Base-by-base conservation (phyloP, 495 filamentous ascomycete species). In the Xylaria flabelliformis region DNA sequence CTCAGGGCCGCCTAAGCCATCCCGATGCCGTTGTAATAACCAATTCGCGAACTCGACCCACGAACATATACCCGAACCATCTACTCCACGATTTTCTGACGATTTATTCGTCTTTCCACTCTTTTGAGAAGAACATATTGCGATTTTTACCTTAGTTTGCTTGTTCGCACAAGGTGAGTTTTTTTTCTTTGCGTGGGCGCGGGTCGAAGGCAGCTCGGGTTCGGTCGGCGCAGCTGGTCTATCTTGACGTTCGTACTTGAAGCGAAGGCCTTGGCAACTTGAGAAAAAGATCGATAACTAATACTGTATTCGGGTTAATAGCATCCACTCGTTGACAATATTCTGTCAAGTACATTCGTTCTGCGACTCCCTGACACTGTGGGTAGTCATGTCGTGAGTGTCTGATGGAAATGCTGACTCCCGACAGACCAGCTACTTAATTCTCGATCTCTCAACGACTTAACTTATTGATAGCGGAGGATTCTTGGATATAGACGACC, bases 261-360 rank as follows among this genome's bases (percentile, higher is more conserved):
- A 44, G 12, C 0, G 8, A 26, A 48, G 12, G 15, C 9, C 0
- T 29, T 29, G 32, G 50, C 29, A 1, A 19, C 5, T 17, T 36
- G 39, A 9, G n/a, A 26, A 64, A 29, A 46, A 55, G 41, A 41
- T 34, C 8, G 34, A 19, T 26, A 17, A 26, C 70, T 72, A 61
- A 72, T 41, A 24, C 17, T 55, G 36, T 67, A 26, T 36, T 66
- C 19, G 64, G 55, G 44, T 67, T 36, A 70, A 56, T 75, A 85
- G 85, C 85, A 80, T 80, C 88, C 88, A 78, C 83, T 89, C 85
- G 82, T 88, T 89, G 83, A 85, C 83, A 85, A 32, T 75, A 79
- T 63, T 75, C 81, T 85, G 87, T 89, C 88, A 89, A 90, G 85
- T 90, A 86, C 88, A 87, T 85, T 89, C 88, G 85, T 90, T 90